Conservation (phyloP, 179 eudicot genomes). For the Sideroxylon spinosum region DNA sequence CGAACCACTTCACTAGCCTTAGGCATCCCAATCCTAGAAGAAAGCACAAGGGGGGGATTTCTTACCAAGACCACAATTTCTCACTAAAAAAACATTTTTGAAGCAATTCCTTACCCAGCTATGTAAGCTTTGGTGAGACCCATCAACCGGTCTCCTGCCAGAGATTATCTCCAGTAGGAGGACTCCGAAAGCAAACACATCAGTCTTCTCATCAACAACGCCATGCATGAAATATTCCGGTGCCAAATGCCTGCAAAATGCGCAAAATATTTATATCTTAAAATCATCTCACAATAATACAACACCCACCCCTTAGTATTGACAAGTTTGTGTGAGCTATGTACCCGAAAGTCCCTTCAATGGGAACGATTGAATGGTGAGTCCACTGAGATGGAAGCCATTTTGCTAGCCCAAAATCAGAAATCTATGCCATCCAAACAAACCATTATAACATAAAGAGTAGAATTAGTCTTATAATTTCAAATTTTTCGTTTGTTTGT, state of each 20-base stretch:
- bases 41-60: too few species aligned
- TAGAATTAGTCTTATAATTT: too few species aligned
- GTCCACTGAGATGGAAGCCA: constrained; percentile 98
- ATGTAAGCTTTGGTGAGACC: constrained; percentile 77
- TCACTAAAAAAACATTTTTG: too few species aligned
- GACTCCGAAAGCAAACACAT: constrained; percentile 92
- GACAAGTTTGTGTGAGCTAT: neutral
- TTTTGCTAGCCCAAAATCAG: constrained; percentile 94
- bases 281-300: neutral
- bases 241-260: constrained; percentile 63
- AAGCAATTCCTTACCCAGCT: constrained; percentile 55
- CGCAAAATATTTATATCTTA: neutral
- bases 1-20: too few species aligned
- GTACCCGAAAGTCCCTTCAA: constrained; percentile 98
- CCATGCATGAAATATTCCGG: constrained; percentile 97
- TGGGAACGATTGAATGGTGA: constrained; percentile 86
- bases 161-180: constrained; percentile 74
- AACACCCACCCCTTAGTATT: neutral
- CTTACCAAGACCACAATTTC: neutral
- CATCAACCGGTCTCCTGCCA: constrained; percentile 82
- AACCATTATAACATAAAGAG: neutral
- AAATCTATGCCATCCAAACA: constrained; percentile 47
- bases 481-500: too few species aligned
- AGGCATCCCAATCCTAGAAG: too few species aligned
- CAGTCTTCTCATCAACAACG: constrained; percentile 91